These are phyloP conservation scores for Hura crepitans DNA, from an alignment of 441 rosid species.

Conservation along the genomic window DNA sequence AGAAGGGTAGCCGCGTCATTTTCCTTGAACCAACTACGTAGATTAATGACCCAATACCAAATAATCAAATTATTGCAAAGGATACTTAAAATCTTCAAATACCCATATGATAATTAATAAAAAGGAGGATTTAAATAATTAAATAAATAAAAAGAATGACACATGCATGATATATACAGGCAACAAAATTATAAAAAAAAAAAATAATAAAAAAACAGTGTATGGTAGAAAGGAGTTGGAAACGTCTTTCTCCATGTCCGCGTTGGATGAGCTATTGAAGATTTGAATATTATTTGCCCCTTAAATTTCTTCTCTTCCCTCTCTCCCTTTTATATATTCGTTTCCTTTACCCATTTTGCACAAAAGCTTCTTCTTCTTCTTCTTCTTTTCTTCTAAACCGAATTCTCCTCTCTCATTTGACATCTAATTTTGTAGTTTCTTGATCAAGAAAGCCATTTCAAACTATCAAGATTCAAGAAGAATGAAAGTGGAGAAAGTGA, in stretches of 20 bases:
- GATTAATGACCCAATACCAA: slow-evolving; percentile 20
- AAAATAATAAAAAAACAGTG: slow-evolving; percentile 24
- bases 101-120: background rate
- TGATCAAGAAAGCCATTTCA: background rate
- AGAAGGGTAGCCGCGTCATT: slow-evolving; percentile 37
- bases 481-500: slow-evolving; percentile 38
- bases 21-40: slow-evolving; percentile 32
- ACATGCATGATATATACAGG: background rate
- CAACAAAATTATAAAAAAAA: background rate
- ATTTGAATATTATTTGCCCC: slow-evolving; percentile 16
- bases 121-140: slow-evolving; percentile 16
- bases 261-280: slow-evolving; percentile 19
- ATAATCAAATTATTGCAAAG: slow-evolving; percentile 18
- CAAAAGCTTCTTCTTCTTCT: background rate
- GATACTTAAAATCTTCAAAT: background rate
- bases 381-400: background rate
- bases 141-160: too few relatives aligned
- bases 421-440: background rate
- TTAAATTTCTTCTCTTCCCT: too few relatives aligned
- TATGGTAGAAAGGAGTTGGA: slow-evolving; percentile 29
- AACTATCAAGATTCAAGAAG: background rate
- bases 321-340: slow-evolving; percentile 17
- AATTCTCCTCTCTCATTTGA: background rate
- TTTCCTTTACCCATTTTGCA: slow-evolving; percentile 4
- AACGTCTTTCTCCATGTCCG: slow-evolving; percentile 33